Evolutionary conservation across 768 basidiomycete genomes (phyloP), one percentile per base, ranked within the genome.

Genomic region (Suillus lakei): DNA sequence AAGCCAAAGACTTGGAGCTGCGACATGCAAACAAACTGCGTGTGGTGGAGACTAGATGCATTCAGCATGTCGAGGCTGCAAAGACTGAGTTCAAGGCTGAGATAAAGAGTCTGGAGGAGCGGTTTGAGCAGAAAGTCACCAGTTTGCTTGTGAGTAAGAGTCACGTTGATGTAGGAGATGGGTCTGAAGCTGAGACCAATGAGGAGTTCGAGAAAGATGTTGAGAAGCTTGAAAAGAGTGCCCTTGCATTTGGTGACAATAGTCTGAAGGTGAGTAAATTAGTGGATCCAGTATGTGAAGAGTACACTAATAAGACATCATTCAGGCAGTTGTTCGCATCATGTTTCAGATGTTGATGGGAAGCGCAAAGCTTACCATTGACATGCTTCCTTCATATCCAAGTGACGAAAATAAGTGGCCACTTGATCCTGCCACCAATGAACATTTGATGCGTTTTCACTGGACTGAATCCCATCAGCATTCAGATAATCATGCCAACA

Each of bases 161-260:
- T 48, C 46, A 26, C 3, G 5, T 23, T 48, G 46, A 48, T 48
- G 46, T 48, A 26, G 23, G 46, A 48, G 46, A 48, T 6, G 23
- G 12, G 13, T 23, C 23, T 48, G 23, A 48, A 48, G 46, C 10
- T 23, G 46, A 48, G 46, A 48, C 44, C 1, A 4, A 46, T n/a
- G 44, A 46, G n/a, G 44, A 46, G 23, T 48, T 48, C 53, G 46
- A 32, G n/a, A 23, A 36, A 32, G 23, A 26, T 65, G 23, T 26
- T 3, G n/a, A 26, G 38, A 32, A 58, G 48, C 28, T 32, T 18
- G 70, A 61, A 8, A 28, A 28, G 46, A 64, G 64, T 34, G 59
- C 69, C 41, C 65, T 71, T 15, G 54, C 43, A 43, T 67, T 48
- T 2, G 2, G 12, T 1, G 23, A 48, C 46, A 48, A 48, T 48